These are phyloP conservation scores for Aspergillus ostianus DNA, from an alignment of 495 filamentous ascomycete genomes.

Conservation along the genomic window DNA sequence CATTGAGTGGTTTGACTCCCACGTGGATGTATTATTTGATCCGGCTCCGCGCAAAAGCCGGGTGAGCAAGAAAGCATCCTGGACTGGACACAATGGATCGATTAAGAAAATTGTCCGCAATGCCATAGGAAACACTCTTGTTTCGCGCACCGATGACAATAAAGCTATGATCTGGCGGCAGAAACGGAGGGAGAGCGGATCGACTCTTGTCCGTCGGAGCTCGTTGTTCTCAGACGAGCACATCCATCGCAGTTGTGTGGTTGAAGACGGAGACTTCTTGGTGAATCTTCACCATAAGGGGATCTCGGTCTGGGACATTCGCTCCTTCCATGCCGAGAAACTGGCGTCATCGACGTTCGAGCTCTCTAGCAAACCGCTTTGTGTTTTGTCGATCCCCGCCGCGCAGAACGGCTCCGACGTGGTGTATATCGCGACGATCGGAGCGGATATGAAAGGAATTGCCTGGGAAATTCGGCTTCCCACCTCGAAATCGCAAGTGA, in stretches of 20 bases:
- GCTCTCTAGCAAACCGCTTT: conserved; percentile 71
- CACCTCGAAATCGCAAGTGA: conserved; percentile 19
- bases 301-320: conserved; percentile 80
- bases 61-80: conserved; percentile 57
- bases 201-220: conserved; percentile 64
- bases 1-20: conserved; percentile 76
- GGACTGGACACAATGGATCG: conserved; percentile 80
- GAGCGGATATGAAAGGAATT: conserved; percentile 77
- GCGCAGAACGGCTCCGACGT: conserved; percentile 46
- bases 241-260: conserved; percentile 78
- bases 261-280: conserved; percentile 72
- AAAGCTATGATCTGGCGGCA: conserved; percentile 86
- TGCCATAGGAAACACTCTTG: conserved; percentile 71
- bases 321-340: conserved; percentile 51
- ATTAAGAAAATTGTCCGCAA: conserved; percentile 86
- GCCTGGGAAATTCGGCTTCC: conserved; percentile 74
- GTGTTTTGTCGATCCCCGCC: conserved; percentile 74
- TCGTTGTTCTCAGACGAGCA: conserved; percentile 66
- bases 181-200: conserved; percentile 37
- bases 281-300: conserved; percentile 76
- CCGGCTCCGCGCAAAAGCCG: conserved; percentile 65
- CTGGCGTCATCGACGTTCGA: conserved; percentile 60
- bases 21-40: conserved; percentile 79
- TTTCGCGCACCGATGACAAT: conserved; percentile 76
- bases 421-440: conserved; percentile 76